phyloP scores from a whole-genome alignment of 169 alveolate species.

The Amoebophrya sp. region DNA sequence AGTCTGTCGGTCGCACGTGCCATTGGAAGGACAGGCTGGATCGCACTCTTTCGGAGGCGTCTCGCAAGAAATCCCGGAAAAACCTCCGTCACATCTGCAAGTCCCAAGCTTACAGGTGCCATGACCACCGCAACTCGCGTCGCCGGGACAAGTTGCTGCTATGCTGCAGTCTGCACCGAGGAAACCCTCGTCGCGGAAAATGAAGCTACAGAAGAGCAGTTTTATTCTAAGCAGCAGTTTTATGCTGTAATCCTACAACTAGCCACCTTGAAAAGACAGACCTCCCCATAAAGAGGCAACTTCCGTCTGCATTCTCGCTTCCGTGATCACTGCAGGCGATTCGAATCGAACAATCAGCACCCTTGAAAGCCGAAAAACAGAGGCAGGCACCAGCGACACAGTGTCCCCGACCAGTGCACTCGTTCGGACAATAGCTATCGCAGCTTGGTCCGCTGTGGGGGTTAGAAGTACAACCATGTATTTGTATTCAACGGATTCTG shows the following conservation, averaged over 20 bases:
- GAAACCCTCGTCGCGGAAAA: slow-evolving; percentile 16
- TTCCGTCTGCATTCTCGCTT: neutral
- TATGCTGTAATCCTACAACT: too few relatives aligned
- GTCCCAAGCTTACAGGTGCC: neutral
- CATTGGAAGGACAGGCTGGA: neutral
- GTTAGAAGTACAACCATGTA: too few relatives aligned
- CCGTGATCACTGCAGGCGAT: neutral
- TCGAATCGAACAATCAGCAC: neutral
- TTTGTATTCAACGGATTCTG: too few relatives aligned
- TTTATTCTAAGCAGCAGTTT: too few relatives aligned
- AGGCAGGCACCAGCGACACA: neutral
- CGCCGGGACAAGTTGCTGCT: neutral
- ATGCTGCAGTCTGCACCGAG: slow-evolving; percentile 15
- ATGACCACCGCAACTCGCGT: too few relatives aligned
- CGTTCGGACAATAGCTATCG: neutral
- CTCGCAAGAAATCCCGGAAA: neutral
- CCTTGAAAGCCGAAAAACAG: neutral
- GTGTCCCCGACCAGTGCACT: neutral
- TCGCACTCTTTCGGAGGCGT: neutral
- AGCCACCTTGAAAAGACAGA: too few relatives aligned
- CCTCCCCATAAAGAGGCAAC: too few relatives aligned
- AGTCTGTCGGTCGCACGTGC: neutral
- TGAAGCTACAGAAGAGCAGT: too few relatives aligned
- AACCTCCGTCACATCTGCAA: neutral
- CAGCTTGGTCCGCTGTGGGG: neutral